Base-by-base conservation (phyloP, 768 basidiomycete species). In the Collybiopsis luxurians region DNA sequence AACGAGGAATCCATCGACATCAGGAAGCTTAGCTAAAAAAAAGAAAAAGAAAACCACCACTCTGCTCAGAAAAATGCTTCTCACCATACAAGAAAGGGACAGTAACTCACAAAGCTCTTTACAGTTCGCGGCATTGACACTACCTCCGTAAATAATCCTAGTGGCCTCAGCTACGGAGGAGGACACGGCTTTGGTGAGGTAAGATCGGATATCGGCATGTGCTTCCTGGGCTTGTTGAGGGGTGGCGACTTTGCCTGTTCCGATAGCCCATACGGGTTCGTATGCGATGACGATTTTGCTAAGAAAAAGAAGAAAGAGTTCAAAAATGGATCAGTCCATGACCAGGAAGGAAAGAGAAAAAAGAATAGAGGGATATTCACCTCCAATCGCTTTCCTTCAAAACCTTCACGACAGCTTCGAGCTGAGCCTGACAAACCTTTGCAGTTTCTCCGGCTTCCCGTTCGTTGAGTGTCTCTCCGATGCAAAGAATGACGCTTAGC, bases 251-350 rank as follows among this genome's bases (percentile, higher is more conserved):
- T 90, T 96, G 61, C 96, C 96, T 12, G 96, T 98, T 44, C 97
- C 97, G 70, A 98, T 98, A 31, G 97, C 96, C 96, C 97, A 98
- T 17, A 98, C 92, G 42, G 95, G 92, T 71, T 96, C 93, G 71
- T 95, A 99, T 19, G 97, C 97, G 65, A 99, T 81, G 57, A 99
- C 96, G 66, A 98, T 79, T 60, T 90, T 85, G 66, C 94, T 95
- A 60, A 5, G 56, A 46, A 1, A 28, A 46, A 30, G n/a, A n/a
- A n/a, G n/a, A n/a, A n/a, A n/a, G n/a, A n/a, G n/a, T 34, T 34
- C 31, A 34, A 34, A 13, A 34, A 34, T 13, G 31, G 13, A 34
- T 34, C 31, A 34, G 13, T 34, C 5, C 31, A 30, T 19, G 31
- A 42, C 21, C 36, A 28, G 26, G 55, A 24, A 34, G 21, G 48